phyloP scores from a whole-genome alignment of 2,329 filamentous ascomycete genomes.

The Byssoonygena ceratinophila region DNA sequence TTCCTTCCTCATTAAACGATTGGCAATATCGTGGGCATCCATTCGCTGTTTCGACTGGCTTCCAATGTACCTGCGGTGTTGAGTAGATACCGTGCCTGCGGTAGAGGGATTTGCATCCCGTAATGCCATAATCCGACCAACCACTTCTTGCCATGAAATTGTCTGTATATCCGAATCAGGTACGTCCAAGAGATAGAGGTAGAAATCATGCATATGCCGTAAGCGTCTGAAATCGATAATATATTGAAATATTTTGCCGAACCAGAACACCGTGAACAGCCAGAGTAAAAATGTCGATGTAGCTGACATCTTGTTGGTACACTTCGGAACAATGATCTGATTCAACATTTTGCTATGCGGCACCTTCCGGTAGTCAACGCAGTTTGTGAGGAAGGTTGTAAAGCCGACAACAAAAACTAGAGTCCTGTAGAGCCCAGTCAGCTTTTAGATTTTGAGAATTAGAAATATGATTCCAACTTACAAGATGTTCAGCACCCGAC shows the following conservation, averaged over 20 bases:
- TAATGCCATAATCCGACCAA: slow-evolving; percentile 71
- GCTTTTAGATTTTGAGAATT: neutral
- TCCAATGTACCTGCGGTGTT: slow-evolving; percentile 54
- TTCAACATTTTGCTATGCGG: slow-evolving; percentile 52
- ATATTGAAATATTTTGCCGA: slow-evolving; percentile 67
- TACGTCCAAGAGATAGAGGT: slow-evolving; percentile 68
- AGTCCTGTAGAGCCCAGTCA: slow-evolving; percentile 45
- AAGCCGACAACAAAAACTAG: slow-evolving; percentile 73
- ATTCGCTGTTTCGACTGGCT: slow-evolving; percentile 87
- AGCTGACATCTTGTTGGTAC: slow-evolving; percentile 63
- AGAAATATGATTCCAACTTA: slow-evolving; percentile 36
- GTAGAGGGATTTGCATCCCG: slow-evolving; percentile 82
- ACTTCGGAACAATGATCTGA: slow-evolving; percentile 59
- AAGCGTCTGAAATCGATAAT: slow-evolving; percentile 63
- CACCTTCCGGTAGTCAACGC: slow-evolving; percentile 68
- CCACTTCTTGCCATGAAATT: slow-evolving; percentile 85
- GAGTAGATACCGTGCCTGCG: slow-evolving; percentile 49
- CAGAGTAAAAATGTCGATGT: slow-evolving; percentile 69
- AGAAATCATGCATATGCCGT: slow-evolving; percentile 73
- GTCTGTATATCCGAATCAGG: slow-evolving; percentile 83
- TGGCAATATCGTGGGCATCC: slow-evolving; percentile 94
- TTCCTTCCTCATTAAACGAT: slow-evolving; percentile 88
- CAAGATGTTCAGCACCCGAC: slow-evolving; percentile 61
- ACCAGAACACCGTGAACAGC: slow-evolving; percentile 76
- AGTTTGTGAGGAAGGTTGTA: slow-evolving; percentile 73